Evolutionary conservation across 768 basidiomycete species (phyloP).

Genomic region (Dentipellis sp.): DNA sequence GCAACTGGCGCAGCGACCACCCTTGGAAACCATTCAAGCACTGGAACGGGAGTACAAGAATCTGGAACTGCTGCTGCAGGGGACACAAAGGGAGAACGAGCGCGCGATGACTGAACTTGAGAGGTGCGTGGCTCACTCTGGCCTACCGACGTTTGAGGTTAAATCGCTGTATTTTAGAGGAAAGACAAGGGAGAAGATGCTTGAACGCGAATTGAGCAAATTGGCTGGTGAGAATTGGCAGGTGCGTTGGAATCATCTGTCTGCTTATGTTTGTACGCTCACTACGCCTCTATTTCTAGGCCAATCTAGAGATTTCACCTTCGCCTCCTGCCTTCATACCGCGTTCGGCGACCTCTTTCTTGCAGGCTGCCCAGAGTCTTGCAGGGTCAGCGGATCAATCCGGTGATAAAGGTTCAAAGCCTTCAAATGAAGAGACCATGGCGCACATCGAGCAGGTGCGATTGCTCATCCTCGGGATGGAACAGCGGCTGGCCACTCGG

Average conservation of each 20-base stretch:
- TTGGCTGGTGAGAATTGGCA: constrained; percentile 80
- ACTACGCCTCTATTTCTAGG: constrained; percentile 18
- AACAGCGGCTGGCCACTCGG: constrained; percentile 54
- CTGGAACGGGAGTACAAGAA: constrained; percentile 68
- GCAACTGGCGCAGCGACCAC: constrained; percentile 58
- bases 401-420: constrained; percentile 9
- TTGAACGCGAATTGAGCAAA: constrained; percentile 63
- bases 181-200: constrained; percentile 64
- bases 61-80: constrained; percentile 65
- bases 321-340: constrained; percentile 19
- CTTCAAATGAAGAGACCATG: constrained; percentile 31
- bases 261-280: neutral
- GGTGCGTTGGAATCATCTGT: constrained; percentile 26
- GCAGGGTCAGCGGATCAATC: neutral
- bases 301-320: constrained; percentile 29
- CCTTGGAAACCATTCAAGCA: constrained; percentile 54
- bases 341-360: constrained; percentile 20
- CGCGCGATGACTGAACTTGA: constrained; percentile 77
- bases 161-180: constrained; percentile 22
- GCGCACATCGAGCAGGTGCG: constrained; percentile 64
- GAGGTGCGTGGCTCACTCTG: constrained; percentile 32
- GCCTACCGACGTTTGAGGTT: neutral
- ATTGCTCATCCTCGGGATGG: constrained; percentile 65
- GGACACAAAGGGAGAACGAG: constrained; percentile 82
- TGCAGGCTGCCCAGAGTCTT: constrained; percentile 7